Evolutionary conservation across 139 green algal genomes (phyloP), one percentile per base, ranked within the genome.

Genomic region (Astrephomene gubernaculifera): DNA sequence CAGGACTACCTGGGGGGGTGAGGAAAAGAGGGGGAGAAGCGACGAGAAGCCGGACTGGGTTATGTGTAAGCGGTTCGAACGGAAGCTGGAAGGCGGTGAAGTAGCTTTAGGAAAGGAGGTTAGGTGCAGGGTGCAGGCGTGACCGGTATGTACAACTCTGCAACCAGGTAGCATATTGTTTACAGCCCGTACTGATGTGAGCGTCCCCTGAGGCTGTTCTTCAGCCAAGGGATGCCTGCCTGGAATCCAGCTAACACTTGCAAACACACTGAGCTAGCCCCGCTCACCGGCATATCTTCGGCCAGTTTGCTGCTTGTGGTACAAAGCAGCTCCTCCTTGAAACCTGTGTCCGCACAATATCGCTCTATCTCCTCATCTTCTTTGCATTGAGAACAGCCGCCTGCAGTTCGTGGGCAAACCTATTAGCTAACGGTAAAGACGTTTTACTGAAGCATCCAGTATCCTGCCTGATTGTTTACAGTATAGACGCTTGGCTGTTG

Each of bases 261-360:
- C n/a, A n/a, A n/a, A n/a, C n/a, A n/a, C n/a, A n/a, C n/a, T n/a
- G n/a, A n/a, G n/a, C n/a, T n/a, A n/a, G n/a, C n/a, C n/a, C n/a
- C 35, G 2, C 69, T 39, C 29, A 76, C 69, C 41, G 69, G 69
- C 41, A 27, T 60, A 25, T 53, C 68, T 1, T 2, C 27, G 5
- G 41, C 69, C 41, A 10, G 69, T 41, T 76, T 60, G 2, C 38
- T 9, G 41, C 38, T 60, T 2, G 78, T 84, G 33, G 78, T 75
- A 44, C 78, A 84, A 43, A 33, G 41, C 61, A 86, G 65, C 65
- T 70, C n/a, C 67, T 86, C 79, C 65, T 86, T 86, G 14, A 79
- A 86, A 14, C 79, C 79, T 24, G 79, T 86, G 38, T 76, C 79
- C 2, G 52, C 65, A 29, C 79, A 86, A 31, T 86, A 86, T 1